Evolutionary conservation across 345 rosid genomes (phyloP).

Genomic region (Camelina hispida): DNA sequence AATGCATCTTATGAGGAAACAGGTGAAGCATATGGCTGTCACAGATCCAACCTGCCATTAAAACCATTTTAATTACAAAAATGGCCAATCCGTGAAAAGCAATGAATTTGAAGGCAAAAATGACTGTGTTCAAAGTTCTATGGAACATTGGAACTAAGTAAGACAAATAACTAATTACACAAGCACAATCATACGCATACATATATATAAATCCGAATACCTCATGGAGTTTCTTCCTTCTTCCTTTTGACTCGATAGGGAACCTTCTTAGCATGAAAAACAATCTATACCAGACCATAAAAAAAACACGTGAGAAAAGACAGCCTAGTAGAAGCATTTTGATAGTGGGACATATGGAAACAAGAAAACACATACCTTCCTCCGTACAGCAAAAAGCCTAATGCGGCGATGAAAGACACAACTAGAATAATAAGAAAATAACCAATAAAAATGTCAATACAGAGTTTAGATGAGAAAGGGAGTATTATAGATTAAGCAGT

Average conservation of each 20-base stretch:
- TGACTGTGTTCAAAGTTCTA: neutral
- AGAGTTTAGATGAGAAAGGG: slow-evolving; percentile 1
- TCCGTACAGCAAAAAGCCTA: slow-evolving; percentile 93
- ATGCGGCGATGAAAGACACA: slow-evolving; percentile 87
- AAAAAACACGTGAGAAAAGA: too few species aligned
- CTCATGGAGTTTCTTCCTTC: slow-evolving; percentile 98
- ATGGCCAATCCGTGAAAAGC: neutral
- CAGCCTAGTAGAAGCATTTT: too few species aligned
- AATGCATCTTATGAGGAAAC: slow-evolving; percentile 90
- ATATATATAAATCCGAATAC: slow-evolving; percentile 46
- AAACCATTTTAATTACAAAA: slow-evolving; percentile 18
- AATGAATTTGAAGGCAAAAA: neutral
- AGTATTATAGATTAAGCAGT: neutral
- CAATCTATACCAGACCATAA: slow-evolving; percentile 60
- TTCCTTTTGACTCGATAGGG: slow-evolving; percentile 97
- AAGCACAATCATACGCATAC: neutral
- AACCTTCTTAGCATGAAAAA: slow-evolving; percentile 95
- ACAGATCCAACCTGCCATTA: slow-evolving; percentile 90
- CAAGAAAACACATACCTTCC: slow-evolving; percentile 77
- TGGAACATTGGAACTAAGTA: slow-evolving; percentile 2
- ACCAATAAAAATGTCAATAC: neutral
- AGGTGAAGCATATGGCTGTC: slow-evolving; percentile 94
- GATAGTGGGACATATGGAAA: slow-evolving; percentile 24
- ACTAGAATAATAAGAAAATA: slow-evolving; percentile 51
- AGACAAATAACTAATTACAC: slow-evolving; percentile 5